Percentiles rank a stretch among this genome's conserved stretches.
Evolutionary conservation across 139 green algal species (phyloP).

Genomic region (Chlamydomonas incerta): DNA sequence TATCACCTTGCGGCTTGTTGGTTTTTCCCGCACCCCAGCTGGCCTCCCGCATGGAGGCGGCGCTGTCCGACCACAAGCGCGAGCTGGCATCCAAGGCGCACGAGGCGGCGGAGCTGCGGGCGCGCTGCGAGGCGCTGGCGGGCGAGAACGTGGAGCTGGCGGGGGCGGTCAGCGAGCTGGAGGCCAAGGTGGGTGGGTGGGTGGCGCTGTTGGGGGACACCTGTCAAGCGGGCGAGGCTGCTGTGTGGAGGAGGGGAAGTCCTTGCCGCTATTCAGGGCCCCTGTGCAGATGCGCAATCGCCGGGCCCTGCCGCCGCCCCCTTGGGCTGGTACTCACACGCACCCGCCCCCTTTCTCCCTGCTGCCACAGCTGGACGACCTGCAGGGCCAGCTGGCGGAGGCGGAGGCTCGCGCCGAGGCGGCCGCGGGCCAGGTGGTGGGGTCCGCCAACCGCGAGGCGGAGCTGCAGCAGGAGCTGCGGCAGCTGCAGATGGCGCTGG

Average conservation of each 20-base stretch:
- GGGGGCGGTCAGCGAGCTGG: slow-evolving; percentile 19
- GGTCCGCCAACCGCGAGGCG: slow-evolving; percentile 36
- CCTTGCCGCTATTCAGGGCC: too few relatives aligned
- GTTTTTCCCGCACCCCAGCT: neutral
- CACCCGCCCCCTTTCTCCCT: too few relatives aligned
- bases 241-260: too few relatives aligned
- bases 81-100: neutral
- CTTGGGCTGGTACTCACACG: too few relatives aligned
- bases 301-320: too few relatives aligned
- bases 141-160: slow-evolving; percentile 42
- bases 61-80: slow-evolving; percentile 42
- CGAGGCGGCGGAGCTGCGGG: slow-evolving; percentile 26
- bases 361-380: slow-evolving; percentile 2
- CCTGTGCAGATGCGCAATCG: too few relatives aligned
- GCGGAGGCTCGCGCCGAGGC: slow-evolving; percentile 33
- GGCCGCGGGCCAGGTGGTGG: slow-evolving; percentile 27
- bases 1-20: too few relatives aligned
- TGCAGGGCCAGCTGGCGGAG: slow-evolving; percentile 32
- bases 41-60: slow-evolving; percentile 46
- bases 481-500: slow-evolving; percentile 49
- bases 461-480: slow-evolving; percentile 56
- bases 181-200: slow-evolving; percentile 24
- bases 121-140: slow-evolving; percentile 13
- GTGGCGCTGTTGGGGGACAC: neutral
- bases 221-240: too few relatives aligned